Conservation (phyloP, 495 filamentous ascomycete species). For the Apiosordaria backusii region DNA sequence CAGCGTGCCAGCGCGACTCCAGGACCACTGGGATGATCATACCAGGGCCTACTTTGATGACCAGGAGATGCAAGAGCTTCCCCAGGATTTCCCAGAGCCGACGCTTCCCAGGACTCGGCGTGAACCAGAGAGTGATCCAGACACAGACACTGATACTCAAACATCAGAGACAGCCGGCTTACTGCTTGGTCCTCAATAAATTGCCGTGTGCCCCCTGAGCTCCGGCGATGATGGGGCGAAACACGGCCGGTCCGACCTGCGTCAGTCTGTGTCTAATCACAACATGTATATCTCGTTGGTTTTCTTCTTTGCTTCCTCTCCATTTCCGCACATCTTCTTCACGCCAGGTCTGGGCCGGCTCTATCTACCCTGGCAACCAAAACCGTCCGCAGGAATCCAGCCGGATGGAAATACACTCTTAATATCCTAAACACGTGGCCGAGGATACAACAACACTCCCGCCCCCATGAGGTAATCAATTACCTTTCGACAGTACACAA, state of each 20-base stretch:
- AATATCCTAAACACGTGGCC: neutral
- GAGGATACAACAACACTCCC: neutral
- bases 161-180: constrained; percentile 12
- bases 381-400: neutral
- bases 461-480: neutral
- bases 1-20: constrained; percentile 8
- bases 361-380: neutral
- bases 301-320: neutral
- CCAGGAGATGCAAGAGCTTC: neutral
- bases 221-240: no score
- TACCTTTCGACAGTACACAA: neutral
- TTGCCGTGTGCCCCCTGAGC: neutral
- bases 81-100: neutral
- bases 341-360: neutral
- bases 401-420: neutral
- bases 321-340: neutral
- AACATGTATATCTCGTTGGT: neutral
- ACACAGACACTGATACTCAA: constrained; percentile 7
- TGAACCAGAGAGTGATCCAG: neutral
- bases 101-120: constrained; percentile 1
- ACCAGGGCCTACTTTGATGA: constrained; percentile 17
- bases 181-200: constrained; percentile 14
- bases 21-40: constrained; percentile 20
- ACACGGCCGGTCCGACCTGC: no score
- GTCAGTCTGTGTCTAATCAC: neutral